A percentile compares a stretch with the other conserved stretches of the same genome.
These are phyloP conservation scores for Solanum corneliomulleri DNA, from an alignment of 257 asterid species.

Conservation along the genomic window DNA sequence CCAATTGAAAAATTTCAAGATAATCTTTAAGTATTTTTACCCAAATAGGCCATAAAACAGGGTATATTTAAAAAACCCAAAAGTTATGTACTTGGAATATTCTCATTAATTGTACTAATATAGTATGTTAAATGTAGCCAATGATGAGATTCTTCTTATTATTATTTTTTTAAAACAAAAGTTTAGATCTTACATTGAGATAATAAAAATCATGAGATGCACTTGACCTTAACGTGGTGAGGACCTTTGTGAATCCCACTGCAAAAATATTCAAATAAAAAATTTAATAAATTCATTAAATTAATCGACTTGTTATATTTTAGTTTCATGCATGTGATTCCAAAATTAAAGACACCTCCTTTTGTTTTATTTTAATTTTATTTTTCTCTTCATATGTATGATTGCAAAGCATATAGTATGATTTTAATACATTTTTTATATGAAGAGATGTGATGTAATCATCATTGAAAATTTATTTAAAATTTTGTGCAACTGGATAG, in stretches of 20 bases:
- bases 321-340: not conserved
- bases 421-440: not conserved
- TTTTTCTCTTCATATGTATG: not conserved
- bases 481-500: not conserved
- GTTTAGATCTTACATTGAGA: not conserved
- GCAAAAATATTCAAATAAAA: not conserved
- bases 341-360: not conserved
- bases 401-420: not conserved
- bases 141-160: not conserved
- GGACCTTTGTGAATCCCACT: not conserved
- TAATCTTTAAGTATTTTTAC: not conserved
- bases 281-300: not conserved
- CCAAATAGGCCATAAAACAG: not conserved
- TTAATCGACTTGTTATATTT: not conserved
- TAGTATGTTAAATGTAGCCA: not conserved
- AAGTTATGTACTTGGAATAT: not conserved
- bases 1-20: not conserved
- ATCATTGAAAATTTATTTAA: not conserved
- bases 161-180: not conserved
- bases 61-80: not conserved
- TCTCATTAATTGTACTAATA: not conserved
- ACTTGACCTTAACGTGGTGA: not conserved
- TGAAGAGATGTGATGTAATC: not conserved
- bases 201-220: not conserved
- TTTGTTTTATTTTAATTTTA: not conserved